phyloP scores from a whole-genome alignment of 2,329 filamentous ascomycete genomes.

The Neofusicoccum cordaticola region DNA sequence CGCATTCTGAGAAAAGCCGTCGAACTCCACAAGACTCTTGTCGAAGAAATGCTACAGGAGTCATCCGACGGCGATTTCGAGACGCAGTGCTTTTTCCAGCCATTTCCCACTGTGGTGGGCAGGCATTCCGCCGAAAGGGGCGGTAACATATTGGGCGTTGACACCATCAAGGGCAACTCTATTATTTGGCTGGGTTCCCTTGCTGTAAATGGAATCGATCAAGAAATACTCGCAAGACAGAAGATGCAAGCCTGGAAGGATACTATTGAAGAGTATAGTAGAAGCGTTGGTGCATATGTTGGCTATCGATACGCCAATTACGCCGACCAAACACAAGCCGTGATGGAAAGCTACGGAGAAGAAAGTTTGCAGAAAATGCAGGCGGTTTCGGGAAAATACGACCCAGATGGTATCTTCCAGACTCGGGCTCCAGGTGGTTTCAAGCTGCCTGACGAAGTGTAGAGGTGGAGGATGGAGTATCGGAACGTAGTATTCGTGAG shows the following conservation, averaged over 20 bases:
- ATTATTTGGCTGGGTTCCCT: slow-evolving; percentile 12
- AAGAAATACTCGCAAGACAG: slow-evolving; percentile 19
- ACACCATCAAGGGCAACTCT: slow-evolving; percentile 17
- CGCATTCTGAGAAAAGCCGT: slow-evolving; percentile 38
- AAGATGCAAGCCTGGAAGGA: slow-evolving; percentile 21
- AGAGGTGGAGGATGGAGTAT: no score
- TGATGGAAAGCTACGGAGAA: slow-evolving; percentile 24
- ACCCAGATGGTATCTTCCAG: slow-evolving; percentile 28
- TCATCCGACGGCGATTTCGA: slow-evolving; percentile 31
- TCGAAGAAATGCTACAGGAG: slow-evolving; percentile 30
- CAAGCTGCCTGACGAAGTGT: not conserved
- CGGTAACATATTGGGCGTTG: slow-evolving; percentile 42
- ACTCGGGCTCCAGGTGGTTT: slow-evolving; percentile 7
- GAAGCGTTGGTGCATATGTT: not conserved
- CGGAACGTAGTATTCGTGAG: no score
- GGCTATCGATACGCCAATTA: slow-evolving; percentile 27
- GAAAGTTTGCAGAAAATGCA: slow-evolving; percentile 24
- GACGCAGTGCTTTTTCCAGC: slow-evolving; percentile 35
- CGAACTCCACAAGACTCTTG: slow-evolving; percentile 40
- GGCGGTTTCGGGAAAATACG: slow-evolving; percentile 24
- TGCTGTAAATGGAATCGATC: slow-evolving; percentile 25
- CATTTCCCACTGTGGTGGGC: slow-evolving; percentile 39
- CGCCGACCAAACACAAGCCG: slow-evolving; percentile 26
- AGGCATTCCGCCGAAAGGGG: slow-evolving; percentile 35
- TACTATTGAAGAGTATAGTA: slow-evolving; percentile 12